Conservation (phyloP, 345 rosid species). For the Eutrema japonicum region DNA sequence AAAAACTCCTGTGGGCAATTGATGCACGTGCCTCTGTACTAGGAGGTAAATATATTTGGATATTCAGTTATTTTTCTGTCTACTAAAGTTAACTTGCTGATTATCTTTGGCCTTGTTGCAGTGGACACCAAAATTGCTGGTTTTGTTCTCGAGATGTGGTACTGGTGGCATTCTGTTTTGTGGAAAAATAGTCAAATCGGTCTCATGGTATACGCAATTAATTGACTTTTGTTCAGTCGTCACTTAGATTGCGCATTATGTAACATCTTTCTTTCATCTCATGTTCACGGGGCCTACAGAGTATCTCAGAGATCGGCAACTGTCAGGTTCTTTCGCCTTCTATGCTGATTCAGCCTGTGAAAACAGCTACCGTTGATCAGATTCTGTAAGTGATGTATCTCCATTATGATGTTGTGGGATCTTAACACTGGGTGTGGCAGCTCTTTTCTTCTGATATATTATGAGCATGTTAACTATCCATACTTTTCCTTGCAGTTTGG, state of each 20-base stretch:
- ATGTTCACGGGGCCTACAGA: constrained; percentile 52
- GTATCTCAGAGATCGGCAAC: constrained; percentile 44
- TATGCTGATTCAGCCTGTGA: constrained; percentile 66
- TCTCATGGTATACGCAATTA: constrained; percentile 52
- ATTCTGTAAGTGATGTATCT: constrained; percentile 62
- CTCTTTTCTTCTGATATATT: constrained; percentile 3
- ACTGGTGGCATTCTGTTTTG: constrained; percentile 83
- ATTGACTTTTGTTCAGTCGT: constrained; percentile 13
- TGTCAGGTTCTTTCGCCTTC: constrained; percentile 54
- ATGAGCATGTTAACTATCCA: constrained; percentile 11
- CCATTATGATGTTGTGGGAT: constrained; percentile 11
- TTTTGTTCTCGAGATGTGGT: constrained; percentile 89
- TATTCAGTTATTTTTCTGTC: constrained; percentile 9
- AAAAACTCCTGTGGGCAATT: constrained; percentile 75
- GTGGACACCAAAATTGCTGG: constrained; percentile 63
- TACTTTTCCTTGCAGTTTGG: constrained; percentile 15
- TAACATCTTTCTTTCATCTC: constrained; percentile 32
- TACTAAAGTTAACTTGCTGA: constrained; percentile 26
- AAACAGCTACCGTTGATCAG: constrained; percentile 52
- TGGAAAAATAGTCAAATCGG: constrained; percentile 59
- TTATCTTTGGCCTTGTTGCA: constrained; percentile 42
- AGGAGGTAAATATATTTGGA: constrained; percentile 48
- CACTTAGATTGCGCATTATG: constrained; percentile 22
- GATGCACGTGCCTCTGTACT: constrained; percentile 71
- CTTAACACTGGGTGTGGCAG: constrained; percentile 1